Evolutionary conservation across 345 rosid species (phyloP), one percentile per base, ranked within the genome.

Genomic region (Clarkia xantiana): DNA sequence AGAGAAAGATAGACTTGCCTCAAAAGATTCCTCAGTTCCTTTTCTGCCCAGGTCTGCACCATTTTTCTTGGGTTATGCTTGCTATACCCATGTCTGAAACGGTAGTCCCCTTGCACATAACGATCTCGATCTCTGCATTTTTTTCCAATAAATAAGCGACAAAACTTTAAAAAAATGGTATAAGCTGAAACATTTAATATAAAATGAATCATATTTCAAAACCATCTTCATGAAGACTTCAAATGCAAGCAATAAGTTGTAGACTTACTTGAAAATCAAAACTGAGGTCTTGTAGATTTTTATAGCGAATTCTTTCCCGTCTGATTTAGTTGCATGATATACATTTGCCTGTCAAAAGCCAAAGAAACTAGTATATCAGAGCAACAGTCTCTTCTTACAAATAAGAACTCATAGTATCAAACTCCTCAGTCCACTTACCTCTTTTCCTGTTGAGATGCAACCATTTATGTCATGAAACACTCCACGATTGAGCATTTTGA

Each of bases 31-130:
- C 97, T 77, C 76, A 81, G 77, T 76, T 90, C 97, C 59, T 90
- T 90, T 66, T 90, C 97, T 63, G 97, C 97, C 97, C 97, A 90
- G 0, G 86, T 90, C 67, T 86, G 79, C 18, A 90, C 97, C 97
- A 90, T 90, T 76, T 90, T 86, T 53, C 97, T 77, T 2, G 95
- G 95, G 70, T 90, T 90, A 65, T 90, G 97, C 67, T 81, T 80
- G 72, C 93, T 77, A 63, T 90, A 90, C 13, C 94, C 96, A 73
- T 79, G 50, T 71, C 97, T 79, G 67, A 90, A 90, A 29, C 97
- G 88, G 64, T 74, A 90, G 66, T 86, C 97, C 65, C 97, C 97
- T 73, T 83, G 94, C 38, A 90, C 97, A 64, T 86, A 90, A 29
- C 91, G 77, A 75, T 90, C 96, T 45, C 96, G 84, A 54, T 90